Conservation (phyloP, 2,329 filamentous ascomycete species). For the Xylaria sp. region DNA sequence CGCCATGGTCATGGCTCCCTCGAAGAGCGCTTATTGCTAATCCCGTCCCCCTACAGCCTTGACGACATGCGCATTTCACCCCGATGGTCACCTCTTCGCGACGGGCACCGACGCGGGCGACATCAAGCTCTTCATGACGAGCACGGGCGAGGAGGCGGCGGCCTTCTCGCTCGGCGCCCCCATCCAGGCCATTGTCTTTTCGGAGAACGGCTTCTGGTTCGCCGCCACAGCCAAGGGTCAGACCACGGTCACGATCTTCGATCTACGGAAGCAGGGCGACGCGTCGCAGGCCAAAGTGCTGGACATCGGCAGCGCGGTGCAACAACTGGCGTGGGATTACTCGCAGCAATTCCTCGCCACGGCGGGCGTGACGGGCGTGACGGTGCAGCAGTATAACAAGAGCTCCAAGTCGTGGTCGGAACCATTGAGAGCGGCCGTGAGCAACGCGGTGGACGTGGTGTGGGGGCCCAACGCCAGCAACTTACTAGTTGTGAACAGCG, state of each 20-base stretch:
- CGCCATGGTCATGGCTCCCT: neutral
- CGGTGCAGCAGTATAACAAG: constrained; percentile 90
- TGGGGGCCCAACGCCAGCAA: constrained; percentile 81
- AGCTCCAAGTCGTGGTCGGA: constrained; percentile 87
- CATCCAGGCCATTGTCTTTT: constrained; percentile 80
- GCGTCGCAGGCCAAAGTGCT: constrained; percentile 82
- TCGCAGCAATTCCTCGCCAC: constrained; percentile 90
- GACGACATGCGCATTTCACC: constrained; percentile 84
- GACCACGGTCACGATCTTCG: constrained; percentile 83
- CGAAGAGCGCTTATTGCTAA: neutral
- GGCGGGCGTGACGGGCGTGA: constrained; percentile 78
- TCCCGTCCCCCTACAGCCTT: constrained; percentile 58
- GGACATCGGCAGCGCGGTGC: constrained; percentile 79
- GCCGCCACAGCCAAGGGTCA: constrained; percentile 81
- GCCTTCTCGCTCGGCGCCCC: constrained; percentile 73
- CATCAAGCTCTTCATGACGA: constrained; percentile 89
- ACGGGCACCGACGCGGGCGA: constrained; percentile 80
- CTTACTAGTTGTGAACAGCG: constrained; percentile 74
- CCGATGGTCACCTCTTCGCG: constrained; percentile 92
- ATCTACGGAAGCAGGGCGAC: constrained; percentile 88
- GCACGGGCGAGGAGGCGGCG: constrained; percentile 76
- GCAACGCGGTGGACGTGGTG: constrained; percentile 68
- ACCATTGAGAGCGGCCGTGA: constrained; percentile 75
- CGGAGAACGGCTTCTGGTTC: constrained; percentile 96
- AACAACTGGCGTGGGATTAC: constrained; percentile 87